Conservation (phyloP, 1,139 yeast genomes). For the Scheffersomyces cryptocercus region DNA sequence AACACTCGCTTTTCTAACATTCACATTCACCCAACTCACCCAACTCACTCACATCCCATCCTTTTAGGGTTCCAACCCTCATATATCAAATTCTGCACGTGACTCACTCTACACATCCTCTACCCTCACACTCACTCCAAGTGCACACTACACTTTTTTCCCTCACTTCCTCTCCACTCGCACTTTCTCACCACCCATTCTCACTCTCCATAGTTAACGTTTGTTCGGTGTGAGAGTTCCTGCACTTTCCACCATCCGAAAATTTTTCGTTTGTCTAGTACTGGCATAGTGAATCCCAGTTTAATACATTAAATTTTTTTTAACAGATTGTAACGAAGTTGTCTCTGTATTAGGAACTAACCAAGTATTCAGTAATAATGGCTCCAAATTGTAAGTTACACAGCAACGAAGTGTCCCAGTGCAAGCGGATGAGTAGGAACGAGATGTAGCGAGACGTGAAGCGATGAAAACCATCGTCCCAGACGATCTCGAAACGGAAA, state of each 20-base stretch:
- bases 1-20: no score
- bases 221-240: background rate
- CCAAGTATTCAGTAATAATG: conserved; percentile 22
- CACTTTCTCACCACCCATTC: no score
- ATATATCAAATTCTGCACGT: conserved; percentile 4
- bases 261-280: conserved; percentile 11
- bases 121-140: no score
- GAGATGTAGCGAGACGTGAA: no score
- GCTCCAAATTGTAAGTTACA: conserved; percentile 28
- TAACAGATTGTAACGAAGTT: conserved; percentile 3
- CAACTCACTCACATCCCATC: no score
- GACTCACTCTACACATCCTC: background rate
- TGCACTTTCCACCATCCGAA: conserved; percentile 5
- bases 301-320: background rate
- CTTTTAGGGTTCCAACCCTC: background rate
- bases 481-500: no score
- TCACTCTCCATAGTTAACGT: conserved; percentile 1
- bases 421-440: no score
- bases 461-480: no score
- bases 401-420: no score
- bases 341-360: conserved; percentile 7
- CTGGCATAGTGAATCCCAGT: background rate
- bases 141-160: no score
- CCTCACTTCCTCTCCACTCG: no score
- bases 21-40: no score